A percentile compares a stretch with the other conserved stretches of the same genome.
These are phyloP conservation scores for Zoysia matrella DNA, from an alignment of 202 grass and related monocot species.

Conservation along the genomic window DNA sequence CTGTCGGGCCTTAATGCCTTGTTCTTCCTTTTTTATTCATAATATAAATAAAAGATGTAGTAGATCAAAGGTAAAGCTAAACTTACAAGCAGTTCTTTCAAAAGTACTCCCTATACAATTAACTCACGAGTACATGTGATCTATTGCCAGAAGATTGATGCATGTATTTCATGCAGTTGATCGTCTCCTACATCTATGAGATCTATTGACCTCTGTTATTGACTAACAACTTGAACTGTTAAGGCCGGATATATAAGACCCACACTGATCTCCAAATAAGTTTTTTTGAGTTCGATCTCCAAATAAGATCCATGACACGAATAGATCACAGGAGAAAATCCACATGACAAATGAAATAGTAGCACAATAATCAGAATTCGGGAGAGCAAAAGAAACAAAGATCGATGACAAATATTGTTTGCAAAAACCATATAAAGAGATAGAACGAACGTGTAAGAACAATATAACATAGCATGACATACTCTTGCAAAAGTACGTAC, in stretches of 20 bases:
- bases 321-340: conserved; percentile 7
- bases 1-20: neutral
- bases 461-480: conserved; percentile 49
- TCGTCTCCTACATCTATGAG: neutral
- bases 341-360: conserved; percentile 4
- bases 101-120: too few species aligned
- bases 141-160: neutral
- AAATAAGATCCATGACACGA: neutral
- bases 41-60: too few species aligned
- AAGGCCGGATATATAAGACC: neutral
- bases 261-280: neutral
- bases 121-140: neutral
- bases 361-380: conserved; percentile 23
- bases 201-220: neutral
- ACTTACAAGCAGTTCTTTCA: too few species aligned
- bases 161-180: conserved; percentile 42
- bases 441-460: neutral
- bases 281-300: too few species aligned
- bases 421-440: neutral
- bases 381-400: conserved; percentile 24
- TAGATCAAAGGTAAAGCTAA: too few species aligned
- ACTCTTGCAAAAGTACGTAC: conserved; percentile 48
- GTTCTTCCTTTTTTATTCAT: too few species aligned
- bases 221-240: neutral
- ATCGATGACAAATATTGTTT: conserved; percentile 21